Base-by-base conservation (phyloP, 2,329 filamentous ascomycete species). In the Hypoxylon rubiginosum region DNA sequence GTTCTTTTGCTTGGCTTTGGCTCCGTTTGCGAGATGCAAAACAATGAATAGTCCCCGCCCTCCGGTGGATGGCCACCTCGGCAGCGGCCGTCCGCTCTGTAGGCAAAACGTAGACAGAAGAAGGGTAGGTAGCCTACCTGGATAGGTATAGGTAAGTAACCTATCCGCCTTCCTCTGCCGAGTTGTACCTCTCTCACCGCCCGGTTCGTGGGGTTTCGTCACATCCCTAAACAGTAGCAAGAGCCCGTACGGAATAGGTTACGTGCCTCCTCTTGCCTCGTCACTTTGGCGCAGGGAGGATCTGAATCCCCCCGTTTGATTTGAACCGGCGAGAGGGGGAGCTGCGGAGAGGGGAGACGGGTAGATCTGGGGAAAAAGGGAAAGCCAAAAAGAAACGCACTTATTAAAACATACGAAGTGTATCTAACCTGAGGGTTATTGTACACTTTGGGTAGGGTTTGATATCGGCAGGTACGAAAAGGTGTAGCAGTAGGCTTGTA, bases 11-110 rank as follows among this genome's bases (percentile, higher is more conserved):
- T 53, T 56, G 51, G 11, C 32, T 26, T 39, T 34, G 54, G 36
- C 49, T 36, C 66, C 60, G 66, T 64, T 66, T 63, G 67, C 49
- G 15, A 39, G 34, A n/a, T 39, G 34, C 34, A 39, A 58, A 56
- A 51, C 43, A 19, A 24, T 11, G 19, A 26, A 28, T 8, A 17
- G 19, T 30, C 53, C 21, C 21, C 21, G 21, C 21, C 32, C 50
- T 39, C 48, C 49, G 52, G 60, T 53, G 67, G 62, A 64, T 68
- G 65, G 65, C 62, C 65, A 57, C 67, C 56, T 63, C 68, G 59
- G 59, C 58, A 59, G 65, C 66, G 62, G 62, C 67, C 65, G 57
- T 68, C 68, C 65, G 62, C 46, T 56, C 39, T 48, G 67, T 34
- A 63, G 64, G 62, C 50, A 58, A 51, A 46, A 43, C 57, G 45